These are phyloP conservation scores for Sporothrix phasma DNA, from an alignment of 2,329 filamentous ascomycete species.

Conservation along the genomic window DNA sequence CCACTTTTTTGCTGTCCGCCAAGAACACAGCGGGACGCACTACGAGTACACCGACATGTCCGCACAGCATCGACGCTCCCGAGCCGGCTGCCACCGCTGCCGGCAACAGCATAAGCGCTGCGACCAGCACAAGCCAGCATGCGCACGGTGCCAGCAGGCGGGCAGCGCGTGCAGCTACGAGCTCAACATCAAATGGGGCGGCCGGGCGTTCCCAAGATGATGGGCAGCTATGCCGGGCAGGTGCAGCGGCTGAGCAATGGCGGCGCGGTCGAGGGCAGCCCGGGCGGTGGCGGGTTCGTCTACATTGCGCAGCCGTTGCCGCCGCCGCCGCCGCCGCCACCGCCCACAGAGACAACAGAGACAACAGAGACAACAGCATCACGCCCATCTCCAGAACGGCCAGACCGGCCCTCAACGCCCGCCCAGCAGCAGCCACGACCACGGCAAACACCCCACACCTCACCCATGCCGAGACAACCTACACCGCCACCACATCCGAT, in stretches of 20 bases:
- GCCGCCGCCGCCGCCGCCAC: too few species aligned
- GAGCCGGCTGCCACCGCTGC: conserved; percentile 13
- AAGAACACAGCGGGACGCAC: neutral
- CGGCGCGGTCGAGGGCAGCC: neutral
- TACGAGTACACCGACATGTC: neutral
- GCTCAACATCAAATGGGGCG: conserved; percentile 17
- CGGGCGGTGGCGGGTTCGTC: neutral
- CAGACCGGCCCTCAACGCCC: neutral
- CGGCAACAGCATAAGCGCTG: conserved; percentile 25
- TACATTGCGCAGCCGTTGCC: conserved; percentile 10
- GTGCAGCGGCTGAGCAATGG: conserved; percentile 9
- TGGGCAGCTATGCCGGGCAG: conserved; percentile 9
- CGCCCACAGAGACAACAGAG: too few species aligned
- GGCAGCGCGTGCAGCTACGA: conserved; percentile 31
- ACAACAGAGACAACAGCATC: neutral
- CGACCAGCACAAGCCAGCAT: conserved; percentile 41
- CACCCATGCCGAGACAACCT: neutral
- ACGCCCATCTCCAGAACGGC: neutral
- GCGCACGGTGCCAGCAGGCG: conserved; percentile 39
- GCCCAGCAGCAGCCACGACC: neutral
- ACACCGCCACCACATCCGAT: too few species aligned
- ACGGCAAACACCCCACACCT: too few species aligned
- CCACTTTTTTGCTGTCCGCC: neutral
- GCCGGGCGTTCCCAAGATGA: conserved; percentile 12
- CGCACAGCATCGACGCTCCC: neutral